A percentile compares a stretch with the other conserved stretches of the same genome.
These are phyloP conservation scores for Aulographum hederae DNA, from an alignment of 2,329 filamentous ascomycete genomes.

Conservation along the genomic window DNA sequence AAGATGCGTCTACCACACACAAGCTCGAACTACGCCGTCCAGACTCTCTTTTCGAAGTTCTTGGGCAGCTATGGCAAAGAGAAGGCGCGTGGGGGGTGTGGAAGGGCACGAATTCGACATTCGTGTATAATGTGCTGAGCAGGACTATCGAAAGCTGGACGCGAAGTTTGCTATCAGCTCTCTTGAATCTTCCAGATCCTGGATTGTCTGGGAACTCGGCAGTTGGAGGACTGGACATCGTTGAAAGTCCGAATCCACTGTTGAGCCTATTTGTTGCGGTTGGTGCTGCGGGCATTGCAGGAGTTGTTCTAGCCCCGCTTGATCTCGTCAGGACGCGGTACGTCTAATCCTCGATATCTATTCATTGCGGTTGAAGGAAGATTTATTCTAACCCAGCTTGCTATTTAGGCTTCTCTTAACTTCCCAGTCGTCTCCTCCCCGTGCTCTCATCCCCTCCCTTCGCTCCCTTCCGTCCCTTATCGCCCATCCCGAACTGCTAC, in stretches of 20 bases:
- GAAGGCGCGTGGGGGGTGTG: slow-evolving; percentile 85
- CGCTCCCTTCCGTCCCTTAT: slow-evolving; percentile 41
- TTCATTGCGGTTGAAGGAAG: not conserved
- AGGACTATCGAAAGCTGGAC: slow-evolving; percentile 86
- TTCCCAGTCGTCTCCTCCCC: slow-evolving; percentile 52
- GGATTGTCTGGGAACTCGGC: slow-evolving; percentile 29
- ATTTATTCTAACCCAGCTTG: not conserved
- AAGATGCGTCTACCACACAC: slow-evolving; percentile 23
- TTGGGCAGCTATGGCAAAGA: slow-evolving; percentile 74
- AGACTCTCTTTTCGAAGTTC: slow-evolving; percentile 70
- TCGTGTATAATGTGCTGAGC: slow-evolving; percentile 73
- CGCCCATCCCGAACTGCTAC: slow-evolving; percentile 41
- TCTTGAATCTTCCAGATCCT: slow-evolving; percentile 72
- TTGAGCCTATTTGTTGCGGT: slow-evolving; percentile 59
- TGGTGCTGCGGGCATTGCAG: slow-evolving; percentile 48
- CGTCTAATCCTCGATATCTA: slow-evolving; percentile 3
- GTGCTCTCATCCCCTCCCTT: slow-evolving; percentile 62
- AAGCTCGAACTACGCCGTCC: slow-evolving; percentile 54
- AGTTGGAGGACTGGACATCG: slow-evolving; percentile 54
- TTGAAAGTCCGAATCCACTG: slow-evolving; percentile 68
- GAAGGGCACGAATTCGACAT: slow-evolving; percentile 85
- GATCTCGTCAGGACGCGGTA: slow-evolving; percentile 70
- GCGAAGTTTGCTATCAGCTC: slow-evolving; percentile 70
- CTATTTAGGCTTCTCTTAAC: slow-evolving; percentile 57
- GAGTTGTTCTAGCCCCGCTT: slow-evolving; percentile 66